phyloP scores from a whole-genome alignment of 2,329 filamentous ascomycete species.

The Verticillium tricorpus region DNA sequence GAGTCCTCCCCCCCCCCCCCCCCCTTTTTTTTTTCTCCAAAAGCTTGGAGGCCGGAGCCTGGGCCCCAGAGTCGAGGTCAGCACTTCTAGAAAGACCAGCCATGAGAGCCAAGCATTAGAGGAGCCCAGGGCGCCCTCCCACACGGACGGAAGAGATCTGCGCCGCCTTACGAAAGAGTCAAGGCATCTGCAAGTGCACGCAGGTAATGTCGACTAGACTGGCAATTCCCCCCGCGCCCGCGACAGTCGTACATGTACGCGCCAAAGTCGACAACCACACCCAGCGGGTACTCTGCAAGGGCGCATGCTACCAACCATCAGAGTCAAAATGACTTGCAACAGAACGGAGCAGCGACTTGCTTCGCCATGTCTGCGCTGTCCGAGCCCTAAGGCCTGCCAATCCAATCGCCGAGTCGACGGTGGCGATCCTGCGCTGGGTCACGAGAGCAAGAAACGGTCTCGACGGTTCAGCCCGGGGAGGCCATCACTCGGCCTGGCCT shows the following conservation, averaged over 20 bases:
- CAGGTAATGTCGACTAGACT: not conserved
- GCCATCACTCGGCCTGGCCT: too few species aligned
- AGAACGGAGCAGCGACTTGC: not conserved
- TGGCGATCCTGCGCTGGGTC: not conserved
- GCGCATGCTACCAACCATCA: not conserved
- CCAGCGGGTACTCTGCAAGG: not conserved
- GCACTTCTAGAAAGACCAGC: not conserved
- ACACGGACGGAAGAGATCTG: not conserved
- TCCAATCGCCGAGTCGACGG: not conserved
- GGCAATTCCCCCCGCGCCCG: not conserved
- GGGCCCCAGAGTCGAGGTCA: too few species aligned
- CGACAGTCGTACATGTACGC: not conserved
- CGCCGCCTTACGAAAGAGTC: not conserved
- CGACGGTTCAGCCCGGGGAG: too few species aligned
- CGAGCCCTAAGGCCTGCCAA: not conserved
- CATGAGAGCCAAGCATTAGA: not conserved
- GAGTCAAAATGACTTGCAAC: not conserved
- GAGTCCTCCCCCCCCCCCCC: too few species aligned
- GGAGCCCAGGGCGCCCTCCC: not conserved
- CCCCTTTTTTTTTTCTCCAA: too few species aligned
- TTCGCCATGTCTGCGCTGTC: not conserved
- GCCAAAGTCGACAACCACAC: not conserved
- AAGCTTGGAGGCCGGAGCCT: too few species aligned
- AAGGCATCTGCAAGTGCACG: not conserved
- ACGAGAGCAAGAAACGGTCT: not conserved